A percentile compares a stretch with the other conserved stretches of the same genome.
These are phyloP conservation scores for Gymnopilus junonius DNA, from an alignment of 768 basidiomycete species.

Conservation along the genomic window DNA sequence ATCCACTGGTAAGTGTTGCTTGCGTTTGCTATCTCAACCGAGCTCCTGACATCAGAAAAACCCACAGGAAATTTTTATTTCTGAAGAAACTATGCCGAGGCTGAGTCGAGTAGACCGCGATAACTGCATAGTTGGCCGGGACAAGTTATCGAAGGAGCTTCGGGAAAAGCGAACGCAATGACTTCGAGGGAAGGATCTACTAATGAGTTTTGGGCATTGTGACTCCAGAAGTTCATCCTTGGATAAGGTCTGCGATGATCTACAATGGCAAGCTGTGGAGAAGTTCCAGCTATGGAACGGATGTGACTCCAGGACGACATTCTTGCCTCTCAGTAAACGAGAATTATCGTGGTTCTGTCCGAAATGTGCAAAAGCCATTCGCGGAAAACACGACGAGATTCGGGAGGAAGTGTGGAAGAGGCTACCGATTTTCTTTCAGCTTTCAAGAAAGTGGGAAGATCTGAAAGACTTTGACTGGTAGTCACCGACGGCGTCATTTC, in stretches of 20 bases:
- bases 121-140: not conserved
- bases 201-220: no score
- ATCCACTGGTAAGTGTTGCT: no score
- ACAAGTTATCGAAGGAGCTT: not conserved
- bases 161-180: not conserved
- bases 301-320: no score
- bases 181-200: not conserved
- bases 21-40: no score
- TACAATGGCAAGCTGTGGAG: not conserved
- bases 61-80: no score
- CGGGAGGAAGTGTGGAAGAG: slow-evolving; percentile 14
- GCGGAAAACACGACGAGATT: not conserved
- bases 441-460: slow-evolving; percentile 15
- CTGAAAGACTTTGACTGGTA: slow-evolving; percentile 13
- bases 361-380: not conserved
- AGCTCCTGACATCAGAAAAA: no score
- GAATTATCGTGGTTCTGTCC: not conserved
- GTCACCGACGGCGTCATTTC: no score
- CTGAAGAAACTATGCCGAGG: no score
- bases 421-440: slow-evolving; percentile 16
- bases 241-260: not conserved
- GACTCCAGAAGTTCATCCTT: not conserved
- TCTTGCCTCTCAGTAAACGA: not conserved
- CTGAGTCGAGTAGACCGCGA: no score
- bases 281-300: not conserved